Evolutionary conservation across 768 basidiomycete species (phyloP).

Genomic region (Russula sp.): DNA sequence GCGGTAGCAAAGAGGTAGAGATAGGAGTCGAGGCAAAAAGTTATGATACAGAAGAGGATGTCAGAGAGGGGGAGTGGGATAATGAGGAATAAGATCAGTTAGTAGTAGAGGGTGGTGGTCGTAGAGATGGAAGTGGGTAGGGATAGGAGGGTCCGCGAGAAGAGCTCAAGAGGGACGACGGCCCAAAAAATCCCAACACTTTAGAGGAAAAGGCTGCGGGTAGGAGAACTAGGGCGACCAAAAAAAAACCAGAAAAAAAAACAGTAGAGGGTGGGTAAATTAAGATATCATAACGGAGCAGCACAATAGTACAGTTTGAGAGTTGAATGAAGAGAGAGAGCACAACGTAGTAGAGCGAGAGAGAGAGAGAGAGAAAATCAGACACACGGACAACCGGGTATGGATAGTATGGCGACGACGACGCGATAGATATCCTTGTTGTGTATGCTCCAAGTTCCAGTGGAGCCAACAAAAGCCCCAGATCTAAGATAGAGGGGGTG

Average conservation of each 20-base stretch:
- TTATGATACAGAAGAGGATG: not conserved
- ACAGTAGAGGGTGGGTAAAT: not conserved
- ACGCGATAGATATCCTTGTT: too few relatives aligned
- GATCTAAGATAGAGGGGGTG: not conserved
- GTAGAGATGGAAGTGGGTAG: not conserved
- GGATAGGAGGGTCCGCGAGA: not conserved
- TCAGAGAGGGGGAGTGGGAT: not conserved
- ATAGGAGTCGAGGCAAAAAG: not conserved
- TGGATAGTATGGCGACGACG: too few relatives aligned
- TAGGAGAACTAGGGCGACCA: not conserved
- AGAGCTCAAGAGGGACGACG: not conserved
- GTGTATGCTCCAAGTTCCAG: too few relatives aligned
- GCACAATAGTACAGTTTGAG: not conserved
- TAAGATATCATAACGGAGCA: not conserved
- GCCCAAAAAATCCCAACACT: not conserved
- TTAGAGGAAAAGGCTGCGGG: not conserved
- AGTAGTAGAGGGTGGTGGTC: not conserved
- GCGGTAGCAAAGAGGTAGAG: too few relatives aligned
- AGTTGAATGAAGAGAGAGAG: not conserved
- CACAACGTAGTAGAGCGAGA: too few relatives aligned
- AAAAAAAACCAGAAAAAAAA: not conserved
- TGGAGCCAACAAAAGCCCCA: too few relatives aligned
- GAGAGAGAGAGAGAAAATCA: too few relatives aligned
- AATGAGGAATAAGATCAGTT: constrained; percentile 1
- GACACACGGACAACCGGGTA: too few relatives aligned